Evolutionary conservation across 2,329 filamentous ascomycete genomes (phyloP), one percentile per base, ranked within the genome.

Genomic region (Hawksworthiomyces lignivorus): DNA sequence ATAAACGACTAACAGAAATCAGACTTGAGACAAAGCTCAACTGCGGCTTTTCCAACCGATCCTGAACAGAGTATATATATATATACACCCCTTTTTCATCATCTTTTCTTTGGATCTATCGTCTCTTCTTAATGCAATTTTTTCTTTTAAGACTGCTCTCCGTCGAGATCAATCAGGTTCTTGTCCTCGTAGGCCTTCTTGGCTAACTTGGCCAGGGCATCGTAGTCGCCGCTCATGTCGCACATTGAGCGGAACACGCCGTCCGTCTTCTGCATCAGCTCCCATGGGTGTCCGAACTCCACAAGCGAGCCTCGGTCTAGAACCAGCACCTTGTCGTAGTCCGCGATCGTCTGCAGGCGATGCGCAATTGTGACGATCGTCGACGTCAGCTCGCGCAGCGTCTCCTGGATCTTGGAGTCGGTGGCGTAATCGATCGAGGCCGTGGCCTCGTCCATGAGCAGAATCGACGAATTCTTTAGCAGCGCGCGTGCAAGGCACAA

Each of bases 401-500:
- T 97, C 54, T 87, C 87, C 63, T 98, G 92, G 52, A 98, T 97
- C 67, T 95, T 96, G 37, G 82, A 74, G 56, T 98, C 92, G 2
- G 92, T 98, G 5, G 82, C 84, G 63, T 97, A 97, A 65, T 98
- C 92, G 56, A 98, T 97, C 0, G 87, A 94, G 0, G 92, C 92
- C 0, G 92, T 98, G 1, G 92, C 92, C 68, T 98, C 92, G 62
- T 98, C 92, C 92, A 98, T 97, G 57, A 98, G 83, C n/a, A 98
- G 71, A 2, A 98, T 88, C 50, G 85, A 89, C 0, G 92, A 89
- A 26, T 79, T 77, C 64, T 94, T 96, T 49, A 98, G 82, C 52
- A 98, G 78, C 0, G 92, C 92, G 42, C 92, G 82, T 0, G 90
- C 92, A 9, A 98, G 78, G 58, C 92, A 98, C 43, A 98, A 71